Evolutionary conservation across 2,329 filamentous ascomycete species (phyloP), one percentile per base, ranked within the genome.

Genomic region (Fusarium sterilihyphosum): DNA sequence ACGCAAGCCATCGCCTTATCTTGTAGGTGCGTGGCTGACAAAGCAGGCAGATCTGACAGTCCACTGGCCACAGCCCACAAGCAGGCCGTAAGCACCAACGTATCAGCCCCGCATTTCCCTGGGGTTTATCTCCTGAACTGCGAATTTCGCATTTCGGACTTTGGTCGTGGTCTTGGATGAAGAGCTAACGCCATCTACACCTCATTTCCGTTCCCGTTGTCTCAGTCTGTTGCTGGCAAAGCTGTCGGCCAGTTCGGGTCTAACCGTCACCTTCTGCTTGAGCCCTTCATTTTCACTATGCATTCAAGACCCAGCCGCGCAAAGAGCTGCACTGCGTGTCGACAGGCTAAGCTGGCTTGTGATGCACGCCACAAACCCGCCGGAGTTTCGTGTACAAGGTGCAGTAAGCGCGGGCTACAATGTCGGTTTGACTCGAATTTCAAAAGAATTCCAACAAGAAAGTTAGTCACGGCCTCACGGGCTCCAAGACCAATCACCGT

Each of bases 241-340:
- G 20, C 22, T n/a, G 22, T 50, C 4, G 16, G 20, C 20, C 3
- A 18, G 10, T 31, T 11, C 4, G 3, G 13, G 12, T 16, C 13
- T 14, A 12, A 11, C 24, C 14, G 9, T 14, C 0, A 10, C 9
- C n/a, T 6, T 24, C 20, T 9, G 17, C 12, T 52, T 8, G 4
- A 8, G 17, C n/a, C 33, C 10, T 26, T 37, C 22, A 10, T 18
- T 24, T 10, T 6, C 13, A 16, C 13, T 12, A 54, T 54, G 50
- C 33, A 37, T 13, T 10, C 33, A 26, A 54, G 13, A 26, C 50
- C 50, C 5, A 37, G 50, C 33, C 50, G 50, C 13, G 50, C 50
- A 54, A 54, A 54, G 33, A 54, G 50, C 50, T 54, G 50, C 22
- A 54, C 33, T 6, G 50, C 50, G 17, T 54, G 50, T 22, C n/a